These are phyloP conservation scores for Prorocentrum cordatum DNA, from an alignment of 169 alveolate species.

Conservation along the genomic window DNA sequence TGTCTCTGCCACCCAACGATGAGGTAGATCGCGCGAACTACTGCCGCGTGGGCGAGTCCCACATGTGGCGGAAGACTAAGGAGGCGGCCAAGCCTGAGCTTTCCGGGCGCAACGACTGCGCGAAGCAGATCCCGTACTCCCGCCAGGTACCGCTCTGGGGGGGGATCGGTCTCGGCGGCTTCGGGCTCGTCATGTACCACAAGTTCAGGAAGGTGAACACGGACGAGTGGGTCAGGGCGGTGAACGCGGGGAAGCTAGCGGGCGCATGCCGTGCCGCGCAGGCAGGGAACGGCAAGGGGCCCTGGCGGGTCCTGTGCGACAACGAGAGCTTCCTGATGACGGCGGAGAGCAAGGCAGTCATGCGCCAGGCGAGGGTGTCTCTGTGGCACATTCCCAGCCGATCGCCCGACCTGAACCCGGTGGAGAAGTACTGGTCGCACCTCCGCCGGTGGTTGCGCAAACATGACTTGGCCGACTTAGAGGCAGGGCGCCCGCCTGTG, in stretches of 20 bases:
- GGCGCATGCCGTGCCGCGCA: background rate
- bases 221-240: background rate
- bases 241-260: background rate
- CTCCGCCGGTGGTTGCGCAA: too few species aligned
- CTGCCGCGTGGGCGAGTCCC: background rate
- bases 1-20: background rate
- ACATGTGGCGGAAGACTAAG: background rate
- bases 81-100: background rate
- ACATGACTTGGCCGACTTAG: too few species aligned
- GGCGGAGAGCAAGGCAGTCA: background rate
- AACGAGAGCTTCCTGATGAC: constrained; percentile 8
- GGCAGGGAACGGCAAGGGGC: background rate
- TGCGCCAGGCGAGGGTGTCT: background rate
- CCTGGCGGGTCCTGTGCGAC: constrained; percentile 18
- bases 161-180: constrained; percentile 1
- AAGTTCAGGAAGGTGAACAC: background rate
- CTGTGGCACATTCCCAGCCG: constrained; percentile 3
- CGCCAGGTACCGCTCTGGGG: constrained; percentile 3
- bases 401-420: constrained; percentile 16
- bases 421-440: constrained; percentile 3
- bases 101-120: background rate
- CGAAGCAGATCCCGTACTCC: background rate
- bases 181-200: background rate
- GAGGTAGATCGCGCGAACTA: background rate
- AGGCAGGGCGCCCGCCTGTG: too few species aligned